Evolutionary conservation across 805 yeast species (phyloP), one percentile per base, ranked within the genome.

Genomic region (Myxozyma nipponensis): DNA sequence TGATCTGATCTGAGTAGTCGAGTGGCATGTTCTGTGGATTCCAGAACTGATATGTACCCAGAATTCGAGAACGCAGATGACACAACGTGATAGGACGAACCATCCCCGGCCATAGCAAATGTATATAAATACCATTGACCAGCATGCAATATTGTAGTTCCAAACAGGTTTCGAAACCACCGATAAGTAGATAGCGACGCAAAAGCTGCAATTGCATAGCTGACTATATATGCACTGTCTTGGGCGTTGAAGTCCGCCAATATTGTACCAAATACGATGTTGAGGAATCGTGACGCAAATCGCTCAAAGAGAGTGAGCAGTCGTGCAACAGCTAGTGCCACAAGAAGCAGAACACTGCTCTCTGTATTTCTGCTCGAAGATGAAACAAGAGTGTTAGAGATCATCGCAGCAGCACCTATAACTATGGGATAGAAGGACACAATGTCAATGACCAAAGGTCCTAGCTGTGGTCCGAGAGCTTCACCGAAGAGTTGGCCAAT

Each of bases 1-100:
- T 54, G 56, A 39, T 54, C 57, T 34, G 32, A 39, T n/a, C 58
- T 49, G 22, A 54, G 40, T 4, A 34, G 43, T 13, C 44, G 15
- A 17, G 39, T 10, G 13, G 36, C 38, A 22, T 43, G 23, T 17
- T 25, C 26, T 6, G 50, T 44, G 19, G 32, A 37, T 9, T 42
- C 32, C n/a, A 54, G 39, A 3, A 52, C 58, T 10, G 57, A 44
- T 13, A 54, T 6, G 25, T 54, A 54, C 17, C 58, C 58, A 4
- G 51, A 39, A 1, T 13, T 37, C 6, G 56, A 52, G 15, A 52
- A 19, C 5, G 52, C 44, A 13, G 52, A 44, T 18, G 34, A 42
- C 3, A 47, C 36, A 4, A 52, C 4, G 5, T 38, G 38, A 13
- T 39, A 9, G 2, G 34, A 18, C 38, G 17, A 7, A 13, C 6